Conservation (phyloP, 2,329 filamentous ascomycete species). For the Metarhizium sp. region DNA sequence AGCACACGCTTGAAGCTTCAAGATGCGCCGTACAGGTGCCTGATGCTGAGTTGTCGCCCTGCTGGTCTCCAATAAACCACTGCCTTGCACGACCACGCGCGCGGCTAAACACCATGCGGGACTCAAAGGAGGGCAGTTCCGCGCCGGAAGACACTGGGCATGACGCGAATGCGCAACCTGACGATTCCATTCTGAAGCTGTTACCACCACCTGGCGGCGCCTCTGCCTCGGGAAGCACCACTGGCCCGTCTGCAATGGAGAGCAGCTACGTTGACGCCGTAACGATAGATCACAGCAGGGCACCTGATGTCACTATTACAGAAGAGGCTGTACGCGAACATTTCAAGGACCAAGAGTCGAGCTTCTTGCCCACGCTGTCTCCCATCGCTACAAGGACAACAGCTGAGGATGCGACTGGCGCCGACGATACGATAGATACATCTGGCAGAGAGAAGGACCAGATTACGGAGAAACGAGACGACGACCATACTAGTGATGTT, state of each 20-base stretch:
- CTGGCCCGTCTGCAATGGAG: constrained; percentile 14
- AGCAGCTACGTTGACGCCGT: constrained; percentile 33
- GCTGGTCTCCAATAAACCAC: constrained; percentile 7
- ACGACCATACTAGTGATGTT: constrained; percentile 17
- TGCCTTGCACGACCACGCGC: constrained; percentile 17
- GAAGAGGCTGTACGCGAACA: constrained; percentile 46
- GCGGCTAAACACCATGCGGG: constrained; percentile 8
- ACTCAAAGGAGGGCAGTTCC: background rate
- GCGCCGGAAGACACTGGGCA: background rate
- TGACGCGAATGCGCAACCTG: constrained; percentile 3
- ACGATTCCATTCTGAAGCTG: constrained; percentile 8
- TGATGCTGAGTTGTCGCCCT: constrained; percentile 16
- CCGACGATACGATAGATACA: constrained; percentile 52
- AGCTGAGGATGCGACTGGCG: constrained; percentile 24
- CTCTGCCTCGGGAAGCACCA: background rate
- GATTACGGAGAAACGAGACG: constrained; percentile 1
- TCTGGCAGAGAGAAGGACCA: constrained; percentile 23
- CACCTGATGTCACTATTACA: constrained; percentile 36
- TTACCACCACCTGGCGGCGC: constrained; percentile 12
- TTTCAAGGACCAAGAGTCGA: constrained; percentile 56
- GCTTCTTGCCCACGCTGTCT: constrained; percentile 50
- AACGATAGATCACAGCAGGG: constrained; percentile 23
- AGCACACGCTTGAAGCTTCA: constrained; percentile 8
- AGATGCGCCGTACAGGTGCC: constrained; percentile 19
- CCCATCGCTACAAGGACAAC: constrained; percentile 40